A percentile compares a stretch with the other conserved stretches of the same genome.
Conservation (phyloP, 139 green algal genomes). For the Diplosphaera chodatii region DNA sequence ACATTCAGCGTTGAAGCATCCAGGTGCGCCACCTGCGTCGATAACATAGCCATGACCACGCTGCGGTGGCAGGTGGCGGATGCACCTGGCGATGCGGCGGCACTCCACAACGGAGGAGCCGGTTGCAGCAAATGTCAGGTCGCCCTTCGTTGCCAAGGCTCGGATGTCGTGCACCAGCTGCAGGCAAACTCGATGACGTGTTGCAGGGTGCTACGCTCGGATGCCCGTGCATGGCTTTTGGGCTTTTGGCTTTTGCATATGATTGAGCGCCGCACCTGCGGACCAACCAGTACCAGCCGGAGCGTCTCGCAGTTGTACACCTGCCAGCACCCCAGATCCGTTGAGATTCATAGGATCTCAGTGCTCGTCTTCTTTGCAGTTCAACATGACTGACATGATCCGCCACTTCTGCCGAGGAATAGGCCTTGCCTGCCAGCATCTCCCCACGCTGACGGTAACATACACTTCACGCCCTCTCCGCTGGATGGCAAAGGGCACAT, state of each 20-base stretch:
- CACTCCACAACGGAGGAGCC: conserved; percentile 64
- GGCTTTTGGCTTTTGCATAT: no score
- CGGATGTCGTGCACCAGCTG: conserved; percentile 66
- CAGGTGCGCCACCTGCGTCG: no score
- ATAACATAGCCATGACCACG: no score
- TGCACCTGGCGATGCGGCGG: conserved; percentile 49
- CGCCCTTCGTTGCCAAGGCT: conserved; percentile 59
- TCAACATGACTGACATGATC: no score
- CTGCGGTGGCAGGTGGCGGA: background rate
- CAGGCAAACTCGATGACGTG: no score
- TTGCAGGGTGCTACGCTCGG: no score
- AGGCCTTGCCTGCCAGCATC: conserved; percentile 87
- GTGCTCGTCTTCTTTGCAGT: no score
- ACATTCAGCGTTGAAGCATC: no score
- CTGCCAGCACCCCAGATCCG: no score
- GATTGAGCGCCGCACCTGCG: conserved; percentile 39
- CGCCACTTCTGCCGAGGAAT: no score
- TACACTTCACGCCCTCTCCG: conserved; percentile 70
- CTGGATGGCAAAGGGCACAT: conserved; percentile 74
- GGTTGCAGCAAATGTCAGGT: conserved; percentile 87
- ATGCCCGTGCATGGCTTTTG: no score
- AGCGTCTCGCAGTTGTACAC: conserved; percentile 85
- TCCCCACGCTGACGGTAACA: conserved; percentile 83
- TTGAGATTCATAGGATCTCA: no score
- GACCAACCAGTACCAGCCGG: conserved; percentile 68